Percentiles rank a stretch among this genome's conserved stretches.
phyloP scores from a whole-genome alignment of 176 grass and related monocot genomes.

The Oryza nivara region DNA sequence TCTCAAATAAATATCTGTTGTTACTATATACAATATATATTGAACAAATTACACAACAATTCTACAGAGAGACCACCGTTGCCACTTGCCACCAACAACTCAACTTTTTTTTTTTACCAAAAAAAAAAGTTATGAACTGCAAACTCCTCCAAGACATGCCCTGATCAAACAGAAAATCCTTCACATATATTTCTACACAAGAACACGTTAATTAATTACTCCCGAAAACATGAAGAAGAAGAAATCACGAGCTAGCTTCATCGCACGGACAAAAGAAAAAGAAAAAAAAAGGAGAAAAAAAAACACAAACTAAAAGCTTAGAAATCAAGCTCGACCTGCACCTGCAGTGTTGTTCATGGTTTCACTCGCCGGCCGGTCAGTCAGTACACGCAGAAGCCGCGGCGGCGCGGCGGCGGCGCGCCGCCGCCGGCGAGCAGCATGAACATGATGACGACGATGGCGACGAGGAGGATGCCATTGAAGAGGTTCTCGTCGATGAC shows the following conservation, averaged over 20 bases:
- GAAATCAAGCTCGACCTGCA: no score
- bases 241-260: no score
- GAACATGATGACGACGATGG: background rate
- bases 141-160: no score
- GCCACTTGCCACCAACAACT: background rate
- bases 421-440: background rate
- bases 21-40: background rate
- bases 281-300: no score
- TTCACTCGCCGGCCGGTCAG: background rate
- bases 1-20: no score
- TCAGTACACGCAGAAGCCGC: background rate
- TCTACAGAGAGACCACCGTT: background rate
- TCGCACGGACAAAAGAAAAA: no score
- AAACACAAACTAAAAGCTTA: no score
- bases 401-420: conserved; percentile 19
- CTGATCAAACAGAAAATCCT: background rate
- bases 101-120: background rate
- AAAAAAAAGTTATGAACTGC: background rate
- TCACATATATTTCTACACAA: background rate
- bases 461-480: conserved; percentile 23
- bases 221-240: background rate
- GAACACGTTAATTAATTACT: background rate
- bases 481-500: conserved; percentile 33
- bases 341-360: no score
- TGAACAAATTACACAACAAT: background rate